These are phyloP conservation scores for Sedum album DNA, from an alignment of 164 flowering plant species.

Conservation along the genomic window DNA sequence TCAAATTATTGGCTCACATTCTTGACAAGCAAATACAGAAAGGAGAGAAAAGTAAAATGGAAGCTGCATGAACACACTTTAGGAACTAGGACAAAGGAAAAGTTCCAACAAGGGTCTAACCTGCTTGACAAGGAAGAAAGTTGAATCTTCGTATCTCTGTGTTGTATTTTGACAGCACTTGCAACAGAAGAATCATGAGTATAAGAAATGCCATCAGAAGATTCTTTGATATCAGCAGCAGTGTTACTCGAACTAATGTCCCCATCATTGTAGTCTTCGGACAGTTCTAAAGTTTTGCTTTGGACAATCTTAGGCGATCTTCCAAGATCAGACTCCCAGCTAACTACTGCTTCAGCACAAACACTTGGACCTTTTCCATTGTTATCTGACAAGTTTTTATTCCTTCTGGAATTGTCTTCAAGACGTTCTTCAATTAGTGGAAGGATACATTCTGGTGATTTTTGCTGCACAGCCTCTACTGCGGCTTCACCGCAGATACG, in stretches of 20 bases:
- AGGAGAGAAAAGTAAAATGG: neutral
- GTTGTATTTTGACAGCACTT: slow-evolving; percentile 13
- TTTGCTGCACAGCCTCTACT: neutral
- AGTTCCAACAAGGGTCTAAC: slow-evolving; percentile 26
- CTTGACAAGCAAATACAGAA: neutral
- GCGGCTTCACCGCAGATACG: neutral
- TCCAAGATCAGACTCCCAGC: slow-evolving; percentile 14
- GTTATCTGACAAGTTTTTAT: neutral
- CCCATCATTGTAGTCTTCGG: slow-evolving; percentile 9
- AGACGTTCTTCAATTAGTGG: neutral
- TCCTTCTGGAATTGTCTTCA: neutral
- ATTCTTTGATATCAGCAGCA: slow-evolving; percentile 8
- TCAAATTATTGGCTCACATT: neutral
- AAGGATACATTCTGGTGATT: neutral
- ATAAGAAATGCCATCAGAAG: slow-evolving; percentile 15
- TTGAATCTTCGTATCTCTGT: slow-evolving; percentile 7
- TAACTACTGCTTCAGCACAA: slow-evolving; percentile 9
- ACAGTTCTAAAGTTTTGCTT: slow-evolving; percentile 8
- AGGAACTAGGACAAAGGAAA: neutral
- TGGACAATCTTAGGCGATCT: slow-evolving; percentile 13
- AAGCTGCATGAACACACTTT: neutral
- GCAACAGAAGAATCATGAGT: slow-evolving; percentile 13
- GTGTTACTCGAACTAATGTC: slow-evolving; percentile 13
- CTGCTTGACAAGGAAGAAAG: slow-evolving; percentile 14
- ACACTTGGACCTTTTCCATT: slow-evolving; percentile 15